Percentiles rank a stretch among this genome's conserved stretches.
These are phyloP conservation scores for Capronia coronata DNA, from an alignment of 2,329 filamentous ascomycete species.

Conservation along the genomic window DNA sequence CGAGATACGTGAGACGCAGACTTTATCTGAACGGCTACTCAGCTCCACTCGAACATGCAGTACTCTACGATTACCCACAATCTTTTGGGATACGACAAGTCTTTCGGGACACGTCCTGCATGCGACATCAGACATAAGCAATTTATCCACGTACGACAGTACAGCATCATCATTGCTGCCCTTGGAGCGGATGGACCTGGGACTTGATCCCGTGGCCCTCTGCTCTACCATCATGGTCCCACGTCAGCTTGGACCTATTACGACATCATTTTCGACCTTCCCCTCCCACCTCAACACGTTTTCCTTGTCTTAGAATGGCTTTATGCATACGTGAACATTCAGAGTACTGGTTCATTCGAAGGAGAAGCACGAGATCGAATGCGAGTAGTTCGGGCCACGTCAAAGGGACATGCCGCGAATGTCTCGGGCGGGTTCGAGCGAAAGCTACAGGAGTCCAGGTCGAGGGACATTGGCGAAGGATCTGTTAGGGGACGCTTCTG, in stretches of 20 bases:
- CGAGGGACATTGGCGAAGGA: slow-evolving; percentile 22
- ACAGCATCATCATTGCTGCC: slow-evolving; percentile 19
- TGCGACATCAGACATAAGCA: slow-evolving; percentile 21
- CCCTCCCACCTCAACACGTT: slow-evolving; percentile 22
- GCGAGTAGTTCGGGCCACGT: slow-evolving; percentile 4
- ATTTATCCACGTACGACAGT: slow-evolving; percentile 23
- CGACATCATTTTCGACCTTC: slow-evolving; percentile 19
- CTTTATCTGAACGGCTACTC: slow-evolving; percentile 20
- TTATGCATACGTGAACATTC: slow-evolving; percentile 11
- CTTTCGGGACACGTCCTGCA: slow-evolving; percentile 13
- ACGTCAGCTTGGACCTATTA: slow-evolving; percentile 8
- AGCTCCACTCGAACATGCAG: slow-evolving; percentile 19
- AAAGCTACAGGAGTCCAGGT: not conserved
- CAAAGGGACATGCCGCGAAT: slow-evolving; percentile 5
- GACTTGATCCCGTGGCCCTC: slow-evolving; percentile 3
- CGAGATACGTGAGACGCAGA: slow-evolving; percentile 19
- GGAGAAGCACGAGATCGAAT: slow-evolving; percentile 7
- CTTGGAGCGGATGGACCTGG: slow-evolving; percentile 4
- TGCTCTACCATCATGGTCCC: slow-evolving; percentile 11
- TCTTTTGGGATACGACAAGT: slow-evolving; percentile 6
- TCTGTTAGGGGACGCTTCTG: slow-evolving; percentile 29
- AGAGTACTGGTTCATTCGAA: slow-evolving; percentile 20
- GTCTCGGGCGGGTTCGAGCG: slow-evolving; percentile 4
- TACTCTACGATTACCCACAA: slow-evolving; percentile 18
- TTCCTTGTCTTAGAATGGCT: slow-evolving; percentile 22